phyloP scores from a whole-genome alignment of 257 asterid genomes.

The Solanum chmielewskii region DNA sequence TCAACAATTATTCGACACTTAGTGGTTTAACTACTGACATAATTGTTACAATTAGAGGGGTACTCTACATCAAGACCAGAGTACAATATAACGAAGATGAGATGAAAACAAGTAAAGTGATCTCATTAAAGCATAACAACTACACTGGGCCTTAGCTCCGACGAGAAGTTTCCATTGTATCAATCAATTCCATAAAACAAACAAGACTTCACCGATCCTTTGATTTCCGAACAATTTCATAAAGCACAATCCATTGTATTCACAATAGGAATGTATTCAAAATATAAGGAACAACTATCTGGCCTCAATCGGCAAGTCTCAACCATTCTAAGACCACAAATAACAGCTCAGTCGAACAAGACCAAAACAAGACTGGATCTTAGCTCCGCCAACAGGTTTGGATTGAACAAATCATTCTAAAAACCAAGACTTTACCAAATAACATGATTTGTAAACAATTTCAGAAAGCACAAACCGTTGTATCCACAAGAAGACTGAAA shows the following conservation, averaged over 20 bases:
- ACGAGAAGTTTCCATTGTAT: not conserved
- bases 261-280: not conserved
- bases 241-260: not conserved
- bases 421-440: not conserved
- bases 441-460: not conserved
- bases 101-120: not conserved
- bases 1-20: not conserved
- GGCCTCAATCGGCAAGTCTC: not conserved
- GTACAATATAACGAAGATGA: not conserved
- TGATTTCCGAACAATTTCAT: not conserved
- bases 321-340: not conserved
- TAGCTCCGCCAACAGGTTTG: not conserved
- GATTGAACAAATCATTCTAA: not conserved
- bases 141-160: not conserved
- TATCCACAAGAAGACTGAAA: not conserved
- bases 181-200: not conserved
- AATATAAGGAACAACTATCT: not conserved
- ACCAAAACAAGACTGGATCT: not conserved
- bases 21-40: no score
- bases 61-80: not conserved
- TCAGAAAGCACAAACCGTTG: not conserved
- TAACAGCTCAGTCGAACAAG: not conserved
- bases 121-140: not conserved
- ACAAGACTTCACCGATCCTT: not conserved
- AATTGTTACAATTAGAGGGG: not conserved